Base-by-base conservation (phyloP, 2,329 filamentous ascomycete genomes). In the Epichloe elymi region DNA sequence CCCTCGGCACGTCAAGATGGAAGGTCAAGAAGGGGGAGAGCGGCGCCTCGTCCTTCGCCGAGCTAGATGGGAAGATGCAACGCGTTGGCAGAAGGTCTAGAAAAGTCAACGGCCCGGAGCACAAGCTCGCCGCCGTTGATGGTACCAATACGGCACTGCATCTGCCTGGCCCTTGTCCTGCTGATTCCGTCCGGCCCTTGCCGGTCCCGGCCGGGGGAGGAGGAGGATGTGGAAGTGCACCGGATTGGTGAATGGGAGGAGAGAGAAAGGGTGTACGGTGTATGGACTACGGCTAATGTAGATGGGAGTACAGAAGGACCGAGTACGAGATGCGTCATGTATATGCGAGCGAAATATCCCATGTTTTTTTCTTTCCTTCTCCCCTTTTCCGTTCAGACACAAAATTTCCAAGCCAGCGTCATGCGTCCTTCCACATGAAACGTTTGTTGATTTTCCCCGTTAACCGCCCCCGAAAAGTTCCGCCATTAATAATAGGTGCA, bases 1-100 rank as follows among this genome's bases (percentile, higher is more conserved):
- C 87, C 51, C 71, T 95, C 30, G 88, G 88, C 0, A 95, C 88
- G 0, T 73, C 74, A 59, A 83, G 79, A 68, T 95, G 86, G 80
- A 86, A 78, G 68, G 81, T 95, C 17, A 83, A 76, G 69, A 85
- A 83, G 66, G 83, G 76, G 2, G 88, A 93, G 66, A 65, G 68
- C 33, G 67, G 66, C 7, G 59, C 61, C 50, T 58, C 56, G 7
- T 67, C 65, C 40, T 69, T 73, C 49, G 68, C 63, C 17, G 70
- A 71, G 59, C 64, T 78, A 36, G 75, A 78, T 49, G 61, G 58
- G 52, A 72, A 68, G 62, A 71, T 36, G 71, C 65, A 14, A 23
- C 52, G 38, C 36, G 39, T 51, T 0, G 45, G 52, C 5, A 46
- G 30, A 8, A 46, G 36, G 12, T 40, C 52, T 19, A 72, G 70